Conservation (phyloP, 306 rosid species). For the Ceratonia siliqua region DNA sequence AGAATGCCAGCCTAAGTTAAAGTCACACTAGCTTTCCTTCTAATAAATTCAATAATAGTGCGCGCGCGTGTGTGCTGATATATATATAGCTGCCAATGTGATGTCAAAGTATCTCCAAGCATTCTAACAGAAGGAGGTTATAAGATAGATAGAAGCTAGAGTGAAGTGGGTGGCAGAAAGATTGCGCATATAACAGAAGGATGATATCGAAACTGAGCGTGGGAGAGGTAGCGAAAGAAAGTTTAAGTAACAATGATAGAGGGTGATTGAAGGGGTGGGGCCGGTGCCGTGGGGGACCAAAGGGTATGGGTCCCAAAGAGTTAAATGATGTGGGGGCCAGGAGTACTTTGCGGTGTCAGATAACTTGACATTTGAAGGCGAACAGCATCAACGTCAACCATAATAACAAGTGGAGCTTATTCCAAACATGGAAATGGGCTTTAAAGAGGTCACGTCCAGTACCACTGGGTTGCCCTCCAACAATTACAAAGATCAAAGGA, state of each 20-base stretch:
- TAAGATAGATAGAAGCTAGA: background rate
- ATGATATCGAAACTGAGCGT: too few species aligned
- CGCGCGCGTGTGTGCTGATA: background rate
- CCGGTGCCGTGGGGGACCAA: slow-evolving; percentile 42
- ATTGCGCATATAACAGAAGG: too few species aligned
- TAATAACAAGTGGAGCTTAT: slow-evolving; percentile 54
- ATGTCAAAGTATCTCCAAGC: too few species aligned
- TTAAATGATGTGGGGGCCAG: slow-evolving; percentile 39
- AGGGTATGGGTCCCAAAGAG: background rate
- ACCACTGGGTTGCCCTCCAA: background rate
- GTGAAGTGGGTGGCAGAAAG: background rate
- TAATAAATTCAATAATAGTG: background rate
- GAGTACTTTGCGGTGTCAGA: slow-evolving; percentile 44
- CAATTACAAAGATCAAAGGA: background rate
- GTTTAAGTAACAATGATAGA: too few species aligned
- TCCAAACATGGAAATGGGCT: slow-evolving; percentile 44
- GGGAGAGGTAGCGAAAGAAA: too few species aligned
- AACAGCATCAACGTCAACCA: slow-evolving; percentile 59
- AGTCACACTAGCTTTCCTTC: background rate
- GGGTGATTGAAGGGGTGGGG: background rate
- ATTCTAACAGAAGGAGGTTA: too few species aligned
- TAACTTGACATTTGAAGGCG: slow-evolving; percentile 40
- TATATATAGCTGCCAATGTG: too few species aligned
- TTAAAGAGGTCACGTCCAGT: slow-evolving; percentile 54
- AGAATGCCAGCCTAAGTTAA: background rate